Evolutionary conservation across 306 rosid species (phyloP), one percentile per base, ranked within the genome.

Genomic region (Medicago ruthenica): DNA sequence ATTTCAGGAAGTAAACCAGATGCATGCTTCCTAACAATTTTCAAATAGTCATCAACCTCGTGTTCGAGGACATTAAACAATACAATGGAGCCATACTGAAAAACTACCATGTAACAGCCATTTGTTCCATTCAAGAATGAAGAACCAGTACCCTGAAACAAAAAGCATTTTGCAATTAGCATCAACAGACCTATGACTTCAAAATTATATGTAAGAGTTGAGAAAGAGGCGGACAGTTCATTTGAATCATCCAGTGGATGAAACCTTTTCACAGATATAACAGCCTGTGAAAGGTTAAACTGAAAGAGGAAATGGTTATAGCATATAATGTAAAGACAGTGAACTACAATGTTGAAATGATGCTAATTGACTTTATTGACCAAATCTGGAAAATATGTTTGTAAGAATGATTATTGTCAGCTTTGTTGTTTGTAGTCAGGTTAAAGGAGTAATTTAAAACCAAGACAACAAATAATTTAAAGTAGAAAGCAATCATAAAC

Each of bases 21-120:
- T 67, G 98, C 88, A 82, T 92, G 93, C 78, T 82, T 84, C 85
- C 86, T 70, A 68, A 89, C 98, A 74, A 92, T 88, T 87, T 96
- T 83, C 83, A 92, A 77, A 76, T 88, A 89, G 67, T 72, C 91
- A 73, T 96, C 97, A 65, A 92, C 85, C 74, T 89, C 91, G 2
- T 82, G 85, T 76, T 92, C 99, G 42, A 81, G 83, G 17, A 90
- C 92, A 71, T 95, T 95, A 85, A 95, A 95, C 83, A 95, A 77
- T 72, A 92, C 96, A 42, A 92, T 92, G 58, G 97, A 95, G 53
- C 99, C 99, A 77, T 95, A 95, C 79, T 95, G 99, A 79, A 95
- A 95, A 80, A 95, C 98, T 74, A 95, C 96, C 98, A 95, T 84
- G 86, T 71, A 95, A 82, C 86, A 75, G 81, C 89, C 86, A 76